A percentile compares a stretch with the other conserved stretches of the same genome.
These are phyloP conservation scores for Elsinoe fawcettii DNA, from an alignment of 2,329 filamentous ascomycete genomes.

Conservation along the genomic window DNA sequence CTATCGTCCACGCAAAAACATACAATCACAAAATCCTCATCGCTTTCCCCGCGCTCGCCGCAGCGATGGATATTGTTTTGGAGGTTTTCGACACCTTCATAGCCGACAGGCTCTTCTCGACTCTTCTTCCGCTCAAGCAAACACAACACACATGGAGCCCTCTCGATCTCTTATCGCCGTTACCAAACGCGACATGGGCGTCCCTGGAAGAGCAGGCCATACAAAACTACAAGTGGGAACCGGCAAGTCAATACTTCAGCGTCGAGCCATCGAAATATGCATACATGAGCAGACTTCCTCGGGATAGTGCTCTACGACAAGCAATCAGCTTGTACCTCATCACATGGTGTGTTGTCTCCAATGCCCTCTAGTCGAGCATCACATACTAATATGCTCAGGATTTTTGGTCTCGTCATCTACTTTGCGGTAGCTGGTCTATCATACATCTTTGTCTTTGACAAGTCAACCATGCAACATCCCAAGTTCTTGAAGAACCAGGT, in stretches of 20 bases:
- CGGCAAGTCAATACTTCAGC: conserved; percentile 61
- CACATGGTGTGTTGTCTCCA: conserved; percentile 57
- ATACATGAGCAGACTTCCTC: conserved; percentile 66
- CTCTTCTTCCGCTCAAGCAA: conserved; percentile 52
- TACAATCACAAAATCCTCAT: conserved; percentile 8
- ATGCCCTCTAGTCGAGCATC: background rate
- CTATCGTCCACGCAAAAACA: background rate
- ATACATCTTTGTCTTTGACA: conserved; percentile 86
- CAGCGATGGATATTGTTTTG: conserved; percentile 82
- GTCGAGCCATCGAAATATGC: conserved; percentile 67
- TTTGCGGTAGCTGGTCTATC: conserved; percentile 76
- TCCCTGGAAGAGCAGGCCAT: conserved; percentile 35
- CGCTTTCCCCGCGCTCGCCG: conserved; percentile 13
- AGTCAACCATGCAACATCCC: conserved; percentile 78
- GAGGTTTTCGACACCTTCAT: conserved; percentile 76
- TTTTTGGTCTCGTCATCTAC: conserved; percentile 79
- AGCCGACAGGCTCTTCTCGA: conserved; percentile 72
- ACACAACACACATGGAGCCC: conserved; percentile 47
- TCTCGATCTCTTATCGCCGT: conserved; percentile 41
- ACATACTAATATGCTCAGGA: conserved; percentile 44
- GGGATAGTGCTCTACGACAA: conserved; percentile 73
- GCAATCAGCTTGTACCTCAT: conserved; percentile 69
- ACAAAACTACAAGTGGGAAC: conserved; percentile 56
- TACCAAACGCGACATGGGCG: conserved; percentile 49
- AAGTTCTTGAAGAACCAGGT: conserved; percentile 95